A percentile compares a stretch with the other conserved stretches of the same genome.
Evolutionary conservation across 2,329 filamentous ascomycete genomes (phyloP).

Genomic region (Hymenoscyphus occultus): DNA sequence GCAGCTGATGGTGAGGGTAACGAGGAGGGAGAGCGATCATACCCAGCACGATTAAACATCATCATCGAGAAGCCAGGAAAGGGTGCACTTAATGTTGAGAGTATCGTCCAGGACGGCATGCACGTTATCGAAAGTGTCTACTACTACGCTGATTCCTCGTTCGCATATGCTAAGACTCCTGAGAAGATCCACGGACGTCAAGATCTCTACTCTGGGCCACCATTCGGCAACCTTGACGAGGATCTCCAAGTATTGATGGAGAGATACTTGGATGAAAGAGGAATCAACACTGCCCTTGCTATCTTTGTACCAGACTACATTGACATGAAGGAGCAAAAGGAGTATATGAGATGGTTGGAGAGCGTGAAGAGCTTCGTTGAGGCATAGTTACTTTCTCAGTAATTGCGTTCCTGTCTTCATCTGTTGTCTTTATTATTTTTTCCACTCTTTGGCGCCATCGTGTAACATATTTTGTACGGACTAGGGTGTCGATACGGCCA

Average conservation of each 20-base stretch:
- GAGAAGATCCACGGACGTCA: slow-evolving; percentile 75
- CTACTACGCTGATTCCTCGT: slow-evolving; percentile 74
- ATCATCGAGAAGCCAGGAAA: slow-evolving; percentile 83
- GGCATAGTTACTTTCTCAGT: slow-evolving; percentile 45
- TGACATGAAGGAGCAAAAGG: slow-evolving; percentile 96
- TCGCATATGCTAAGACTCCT: slow-evolving; percentile 72
- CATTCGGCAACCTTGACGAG: slow-evolving; percentile 92
- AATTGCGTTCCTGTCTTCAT: slow-evolving; percentile 20
- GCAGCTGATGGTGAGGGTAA: slow-evolving; percentile 43
- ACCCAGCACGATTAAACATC: slow-evolving; percentile 81
- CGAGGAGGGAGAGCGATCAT: slow-evolving; percentile 53
- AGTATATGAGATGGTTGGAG: slow-evolving; percentile 88
- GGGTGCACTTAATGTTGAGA: slow-evolving; percentile 84
- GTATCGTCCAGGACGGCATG: slow-evolving; percentile 78
- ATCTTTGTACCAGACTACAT: slow-evolving; percentile 95
- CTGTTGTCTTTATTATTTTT: slow-evolving; percentile 31
- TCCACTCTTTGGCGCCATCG: slow-evolving; percentile 22
- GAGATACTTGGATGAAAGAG: slow-evolving; percentile 91
- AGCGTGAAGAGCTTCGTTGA: slow-evolving; percentile 84
- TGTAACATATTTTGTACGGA: slow-evolving; percentile 24
- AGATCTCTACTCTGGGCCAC: slow-evolving; percentile 83
- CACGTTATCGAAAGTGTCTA: slow-evolving; percentile 89
- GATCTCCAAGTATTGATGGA: slow-evolving; percentile 91
- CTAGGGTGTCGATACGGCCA: slow-evolving; percentile 7
- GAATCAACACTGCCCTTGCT: slow-evolving; percentile 81